Evolutionary conservation across 2,329 filamentous ascomycete genomes (phyloP).

Genomic region (Rutstroemia sp.): DNA sequence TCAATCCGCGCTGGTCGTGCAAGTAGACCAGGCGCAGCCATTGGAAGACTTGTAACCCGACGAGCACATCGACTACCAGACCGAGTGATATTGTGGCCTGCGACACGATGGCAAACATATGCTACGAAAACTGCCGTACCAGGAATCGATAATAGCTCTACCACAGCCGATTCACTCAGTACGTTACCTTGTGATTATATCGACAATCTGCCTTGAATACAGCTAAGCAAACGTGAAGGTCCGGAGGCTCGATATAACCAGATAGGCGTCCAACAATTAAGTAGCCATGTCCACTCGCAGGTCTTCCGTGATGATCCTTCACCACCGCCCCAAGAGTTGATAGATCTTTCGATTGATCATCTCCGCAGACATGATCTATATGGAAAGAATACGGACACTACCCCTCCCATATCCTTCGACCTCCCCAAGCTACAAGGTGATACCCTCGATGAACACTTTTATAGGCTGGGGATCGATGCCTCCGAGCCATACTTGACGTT

Average conservation of each 20-base stretch:
- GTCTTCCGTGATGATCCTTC: conserved; percentile 59
- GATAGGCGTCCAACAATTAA: conserved; percentile 91
- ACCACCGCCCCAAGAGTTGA: conserved; percentile 60
- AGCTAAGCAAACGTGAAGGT: conserved; percentile 17
- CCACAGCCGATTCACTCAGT: not conserved
- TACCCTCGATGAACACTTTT: conserved; percentile 89
- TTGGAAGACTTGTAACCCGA: conserved; percentile 45
- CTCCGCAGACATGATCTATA: conserved; percentile 77
- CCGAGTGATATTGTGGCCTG: conserved; percentile 19
- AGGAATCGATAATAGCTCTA: conserved; percentile 4
- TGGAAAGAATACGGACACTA: conserved; percentile 79
- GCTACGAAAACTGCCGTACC: not conserved
- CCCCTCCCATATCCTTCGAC: conserved; percentile 74
- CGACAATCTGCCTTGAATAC: not conserved
- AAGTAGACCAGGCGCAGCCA: conserved; percentile 33
- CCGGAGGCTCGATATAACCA: conserved; percentile 73
- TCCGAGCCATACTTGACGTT: conserved; percentile 75
- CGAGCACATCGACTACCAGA: conserved; percentile 32
- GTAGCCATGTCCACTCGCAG: conserved; percentile 72
- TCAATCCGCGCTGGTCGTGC: conserved; percentile 25
- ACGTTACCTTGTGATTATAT: not conserved
- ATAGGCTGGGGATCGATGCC: conserved; percentile 76
- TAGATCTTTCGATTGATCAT: conserved; percentile 76
- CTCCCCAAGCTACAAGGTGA: conserved; percentile 71
- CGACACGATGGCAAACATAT: conserved; percentile 30